A percentile compares a stretch with the other conserved stretches of the same genome.
phyloP scores from a whole-genome alignment of 176 grass and related monocot genomes.

The Bonia amplexicaulis region DNA sequence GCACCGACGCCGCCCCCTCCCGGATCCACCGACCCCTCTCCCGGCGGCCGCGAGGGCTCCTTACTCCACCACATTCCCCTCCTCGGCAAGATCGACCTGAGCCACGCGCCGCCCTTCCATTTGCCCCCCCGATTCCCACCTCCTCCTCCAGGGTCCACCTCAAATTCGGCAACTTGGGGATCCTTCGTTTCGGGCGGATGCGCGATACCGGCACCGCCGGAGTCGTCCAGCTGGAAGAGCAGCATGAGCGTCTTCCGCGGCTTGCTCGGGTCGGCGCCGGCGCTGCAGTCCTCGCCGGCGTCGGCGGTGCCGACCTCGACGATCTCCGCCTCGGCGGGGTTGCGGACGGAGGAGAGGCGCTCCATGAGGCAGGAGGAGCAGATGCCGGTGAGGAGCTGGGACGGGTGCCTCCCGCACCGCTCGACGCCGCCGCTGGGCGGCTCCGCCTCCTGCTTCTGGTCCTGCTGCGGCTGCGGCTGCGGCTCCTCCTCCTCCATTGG shows the following conservation, averaged over 20 bases:
- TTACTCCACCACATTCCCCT: conserved; percentile 38
- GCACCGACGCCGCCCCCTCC: not conserved
- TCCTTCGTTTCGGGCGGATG: not conserved
- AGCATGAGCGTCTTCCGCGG: conserved; percentile 74
- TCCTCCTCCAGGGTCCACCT: conserved; percentile 1
- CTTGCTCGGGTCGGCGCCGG: conserved; percentile 30
- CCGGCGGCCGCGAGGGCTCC: conserved; percentile 6
- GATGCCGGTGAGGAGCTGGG: conserved; percentile 65
- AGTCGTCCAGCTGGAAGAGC: conserved; percentile 91
- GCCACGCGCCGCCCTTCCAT: conserved; percentile 48
- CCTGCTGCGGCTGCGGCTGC: conserved; percentile 15
- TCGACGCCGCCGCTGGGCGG: not conserved
- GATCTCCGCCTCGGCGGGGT: conserved; percentile 54
- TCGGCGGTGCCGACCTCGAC: conserved; percentile 38
- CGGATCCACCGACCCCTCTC: not conserved
- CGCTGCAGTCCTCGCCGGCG: not conserved
- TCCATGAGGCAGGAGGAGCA: conserved; percentile 89
- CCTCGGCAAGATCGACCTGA: conserved; percentile 55
- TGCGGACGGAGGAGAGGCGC: conserved; percentile 68
- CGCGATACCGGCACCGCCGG: not conserved
- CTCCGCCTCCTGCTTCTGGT: not conserved
- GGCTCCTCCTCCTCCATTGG: conserved; percentile 40
- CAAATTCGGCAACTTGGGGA: not conserved
- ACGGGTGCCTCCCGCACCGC: conserved; percentile 64
- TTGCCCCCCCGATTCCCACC: conserved; percentile 24